phyloP scores from a whole-genome alignment of 2,329 filamentous ascomycete species.

The Fusarium goolgardi region DNA sequence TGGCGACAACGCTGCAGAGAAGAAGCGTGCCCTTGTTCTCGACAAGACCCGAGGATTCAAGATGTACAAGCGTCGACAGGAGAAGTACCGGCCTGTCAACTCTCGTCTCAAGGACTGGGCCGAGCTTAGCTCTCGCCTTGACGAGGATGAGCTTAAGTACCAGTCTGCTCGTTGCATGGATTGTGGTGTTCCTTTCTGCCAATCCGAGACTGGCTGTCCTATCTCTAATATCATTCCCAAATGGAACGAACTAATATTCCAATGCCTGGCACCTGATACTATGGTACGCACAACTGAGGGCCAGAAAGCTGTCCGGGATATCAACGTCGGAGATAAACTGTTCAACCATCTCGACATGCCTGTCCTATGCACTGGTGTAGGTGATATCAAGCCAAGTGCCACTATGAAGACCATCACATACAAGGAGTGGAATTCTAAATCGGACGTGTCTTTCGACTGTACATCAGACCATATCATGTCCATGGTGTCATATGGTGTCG shows the following conservation, averaged over 20 bases:
- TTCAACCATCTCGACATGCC: no score
- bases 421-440: no score
- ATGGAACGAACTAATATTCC: slow-evolving; percentile 86
- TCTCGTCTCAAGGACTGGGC: slow-evolving; percentile 93
- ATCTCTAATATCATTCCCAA: slow-evolving; percentile 99
- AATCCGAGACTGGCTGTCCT: slow-evolving; percentile 94
- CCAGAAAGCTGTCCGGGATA: no score
- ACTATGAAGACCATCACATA: no score
- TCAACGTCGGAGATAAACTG: no score
- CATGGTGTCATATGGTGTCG: no score
- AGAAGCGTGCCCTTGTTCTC: slow-evolving; percentile 90
- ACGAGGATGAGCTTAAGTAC: slow-evolving; percentile 95
- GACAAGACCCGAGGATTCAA: slow-evolving; percentile 98
- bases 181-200: slow-evolving; percentile 97
- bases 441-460: no score
- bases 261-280: no score
- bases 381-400: no score
- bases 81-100: slow-evolving; percentile 90
- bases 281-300: no score
- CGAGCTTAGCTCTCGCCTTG: slow-evolving; percentile 86
- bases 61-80: slow-evolving; percentile 91
- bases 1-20: slow-evolving; percentile 84
- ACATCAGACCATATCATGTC: no score
- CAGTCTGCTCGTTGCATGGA: slow-evolving; percentile 98
- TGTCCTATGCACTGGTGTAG: no score